These are phyloP conservation scores for Albizia julibrissin DNA, from an alignment of 306 rosid genomes.

Conservation along the genomic window DNA sequence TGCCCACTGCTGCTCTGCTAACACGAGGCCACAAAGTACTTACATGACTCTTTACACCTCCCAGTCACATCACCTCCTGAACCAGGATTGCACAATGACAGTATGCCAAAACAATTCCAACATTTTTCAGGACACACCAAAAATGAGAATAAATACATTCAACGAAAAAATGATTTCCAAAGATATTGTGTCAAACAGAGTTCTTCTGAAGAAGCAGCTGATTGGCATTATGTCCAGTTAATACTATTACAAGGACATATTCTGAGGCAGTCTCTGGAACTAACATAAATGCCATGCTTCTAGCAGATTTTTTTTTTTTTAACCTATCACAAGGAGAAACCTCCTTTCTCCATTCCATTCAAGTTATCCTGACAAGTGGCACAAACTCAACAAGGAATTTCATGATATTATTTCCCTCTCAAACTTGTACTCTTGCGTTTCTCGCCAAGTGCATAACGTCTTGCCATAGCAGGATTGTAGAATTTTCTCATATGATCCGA, in stretches of 20 bases:
- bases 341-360: conserved; percentile 14
- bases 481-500: conserved; percentile 85
- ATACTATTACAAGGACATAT: conserved; percentile 10
- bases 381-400: conserved; percentile 22
- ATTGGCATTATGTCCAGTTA: conserved; percentile 10
- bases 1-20: conserved; percentile 15
- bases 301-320: conserved; percentile 8
- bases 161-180: neutral
- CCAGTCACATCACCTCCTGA: conserved; percentile 19
- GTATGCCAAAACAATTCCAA: conserved; percentile 7
- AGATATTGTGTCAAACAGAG: neutral
- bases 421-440: conserved; percentile 72
- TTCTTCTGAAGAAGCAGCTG: conserved; percentile 22
- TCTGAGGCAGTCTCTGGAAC: conserved; percentile 7
- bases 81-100: conserved; percentile 19
- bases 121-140: neutral
- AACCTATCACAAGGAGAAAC: conserved; percentile 24
- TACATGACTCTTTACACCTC: conserved; percentile 1
- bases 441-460: conserved; percentile 73
- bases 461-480: conserved; percentile 86
- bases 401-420: conserved; percentile 51
- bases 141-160: conserved; percentile 1
- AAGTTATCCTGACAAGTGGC: conserved; percentile 19
- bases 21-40: neutral
- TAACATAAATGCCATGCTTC: conserved; percentile 1